Evolutionary conservation across 495 filamentous ascomycete genomes (phyloP).

Genomic region (Penicillium coprophilum): DNA sequence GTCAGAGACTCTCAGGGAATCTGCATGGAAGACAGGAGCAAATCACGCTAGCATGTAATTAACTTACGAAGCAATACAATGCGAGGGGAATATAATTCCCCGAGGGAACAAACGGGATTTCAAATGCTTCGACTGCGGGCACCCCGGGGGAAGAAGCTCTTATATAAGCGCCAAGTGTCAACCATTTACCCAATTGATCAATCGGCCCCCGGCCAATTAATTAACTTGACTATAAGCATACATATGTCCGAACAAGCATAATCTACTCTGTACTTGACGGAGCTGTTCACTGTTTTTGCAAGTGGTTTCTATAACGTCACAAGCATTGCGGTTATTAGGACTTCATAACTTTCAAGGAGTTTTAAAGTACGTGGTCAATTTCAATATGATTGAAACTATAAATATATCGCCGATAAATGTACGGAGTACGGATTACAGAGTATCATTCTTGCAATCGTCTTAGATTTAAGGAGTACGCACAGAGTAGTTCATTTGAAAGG

Average conservation of each 20-base stretch:
- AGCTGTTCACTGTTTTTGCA: too few relatives aligned
- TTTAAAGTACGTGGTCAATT: too few relatives aligned
- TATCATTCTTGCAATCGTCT: not conserved
- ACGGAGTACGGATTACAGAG: not conserved
- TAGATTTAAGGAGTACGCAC: not conserved
- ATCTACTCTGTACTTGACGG: too few relatives aligned
- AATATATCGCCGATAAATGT: not conserved
- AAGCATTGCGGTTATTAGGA: too few relatives aligned
- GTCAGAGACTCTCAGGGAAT: not conserved
- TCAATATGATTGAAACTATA: not conserved
- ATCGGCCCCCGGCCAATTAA: not conserved
- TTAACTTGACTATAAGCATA: not conserved
- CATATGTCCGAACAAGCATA: too few relatives aligned
- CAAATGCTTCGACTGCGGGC: constrained; percentile 1
- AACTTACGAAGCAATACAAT: constrained; percentile 7
- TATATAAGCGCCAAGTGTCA: constrained; percentile 14
- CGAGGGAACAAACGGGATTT: constrained; percentile 3
- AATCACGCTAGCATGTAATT: constrained; percentile 1
- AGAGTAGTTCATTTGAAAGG: not conserved
- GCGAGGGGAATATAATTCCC: constrained; percentile 9
- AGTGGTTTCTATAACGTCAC: too few relatives aligned
- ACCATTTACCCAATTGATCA: constrained; percentile 6
- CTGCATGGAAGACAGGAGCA: constrained; percentile 2
- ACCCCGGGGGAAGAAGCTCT: not conserved
- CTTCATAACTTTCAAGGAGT: too few relatives aligned